Percentiles rank a stretch among this genome's conserved stretches.
These are phyloP conservation scores for Geotrichum citri-aurantii DNA, from an alignment of 1,139 yeast genomes.

Conservation along the genomic window DNA sequence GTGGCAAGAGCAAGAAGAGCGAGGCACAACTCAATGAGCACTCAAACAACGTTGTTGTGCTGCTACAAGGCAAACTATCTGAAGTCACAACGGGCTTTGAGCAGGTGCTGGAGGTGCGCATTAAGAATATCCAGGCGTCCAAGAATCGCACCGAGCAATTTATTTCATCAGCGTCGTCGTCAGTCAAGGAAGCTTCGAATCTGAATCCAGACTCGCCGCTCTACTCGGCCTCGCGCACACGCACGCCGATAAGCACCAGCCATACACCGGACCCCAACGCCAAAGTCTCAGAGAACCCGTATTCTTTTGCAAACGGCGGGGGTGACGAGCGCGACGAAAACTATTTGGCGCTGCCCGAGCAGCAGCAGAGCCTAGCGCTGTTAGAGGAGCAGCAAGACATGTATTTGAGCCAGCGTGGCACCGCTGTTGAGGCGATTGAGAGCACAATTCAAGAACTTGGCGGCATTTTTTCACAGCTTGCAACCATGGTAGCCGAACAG, in stretches of 20 bases:
- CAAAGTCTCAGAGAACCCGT: slow-evolving; percentile 31
- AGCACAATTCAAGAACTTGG: slow-evolving; percentile 96
- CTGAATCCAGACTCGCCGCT: slow-evolving; percentile 17
- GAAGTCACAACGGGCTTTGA: slow-evolving; percentile 91
- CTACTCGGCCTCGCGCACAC: slow-evolving; percentile 15
- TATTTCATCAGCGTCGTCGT: slow-evolving; percentile 46
- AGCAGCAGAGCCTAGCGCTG: slow-evolving; percentile 61
- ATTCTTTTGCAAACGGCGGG: slow-evolving; percentile 25
- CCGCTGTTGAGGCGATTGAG: slow-evolving; percentile 94
- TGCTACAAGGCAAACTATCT: slow-evolving; percentile 82
- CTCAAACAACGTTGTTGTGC: slow-evolving; percentile 78
- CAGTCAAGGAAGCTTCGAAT: slow-evolving; percentile 24
- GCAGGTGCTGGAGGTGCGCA: slow-evolving; percentile 79
- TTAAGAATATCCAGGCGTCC: slow-evolving; percentile 73
- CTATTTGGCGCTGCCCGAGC: slow-evolving; percentile 57
- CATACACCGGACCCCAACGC: neutral
- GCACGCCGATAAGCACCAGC: neutral
- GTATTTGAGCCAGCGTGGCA: slow-evolving; percentile 75
- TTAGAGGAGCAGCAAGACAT: slow-evolving; percentile 62
- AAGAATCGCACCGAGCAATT: slow-evolving; percentile 82
- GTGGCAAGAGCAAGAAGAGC: slow-evolving; percentile 37
- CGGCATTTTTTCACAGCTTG: slow-evolving; percentile 85
- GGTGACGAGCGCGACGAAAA: slow-evolving; percentile 20
- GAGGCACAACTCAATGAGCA: slow-evolving; percentile 63
- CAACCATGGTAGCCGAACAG: slow-evolving; percentile 97